These are phyloP conservation scores for Aquanectria penicillioides DNA, from an alignment of 2,329 filamentous ascomycete genomes.

Conservation along the genomic window DNA sequence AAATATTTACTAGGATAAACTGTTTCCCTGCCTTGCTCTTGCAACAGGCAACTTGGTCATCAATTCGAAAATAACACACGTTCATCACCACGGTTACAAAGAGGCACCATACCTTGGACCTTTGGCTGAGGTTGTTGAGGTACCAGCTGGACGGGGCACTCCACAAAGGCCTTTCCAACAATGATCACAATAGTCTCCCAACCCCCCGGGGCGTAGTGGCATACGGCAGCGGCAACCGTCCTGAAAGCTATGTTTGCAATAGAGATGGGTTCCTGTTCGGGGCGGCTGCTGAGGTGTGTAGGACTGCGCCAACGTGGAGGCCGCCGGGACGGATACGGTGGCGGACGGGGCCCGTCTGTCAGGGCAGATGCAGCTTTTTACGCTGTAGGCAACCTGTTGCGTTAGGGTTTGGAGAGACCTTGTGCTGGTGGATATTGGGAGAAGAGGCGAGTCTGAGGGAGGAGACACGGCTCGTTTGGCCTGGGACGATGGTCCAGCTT, in stretches of 20 bases:
- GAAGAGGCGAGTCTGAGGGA: background rate
- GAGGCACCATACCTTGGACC: too few species aligned
- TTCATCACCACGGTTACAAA: too few species aligned
- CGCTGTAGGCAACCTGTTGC: background rate
- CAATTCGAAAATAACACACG: too few species aligned
- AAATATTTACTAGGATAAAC: too few species aligned
- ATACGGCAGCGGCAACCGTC: conserved; percentile 30
- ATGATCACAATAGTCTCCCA: conserved; percentile 36
- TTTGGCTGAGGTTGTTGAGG: conserved; percentile 12
- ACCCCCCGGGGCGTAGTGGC: conserved; percentile 13
- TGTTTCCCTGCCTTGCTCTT: too few species aligned
- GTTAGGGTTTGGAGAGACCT: background rate
- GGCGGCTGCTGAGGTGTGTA: conserved; percentile 22
- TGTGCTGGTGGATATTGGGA: background rate
- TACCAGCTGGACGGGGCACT: conserved; percentile 27
- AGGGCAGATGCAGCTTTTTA: background rate
- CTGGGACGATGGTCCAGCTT: too few species aligned
- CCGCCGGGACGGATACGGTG: conserved; percentile 1
- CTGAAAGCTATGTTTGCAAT: conserved; percentile 33
- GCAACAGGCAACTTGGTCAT: too few species aligned
- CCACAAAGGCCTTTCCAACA: conserved; percentile 37
- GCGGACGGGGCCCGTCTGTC: background rate
- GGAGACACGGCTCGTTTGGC: too few species aligned
- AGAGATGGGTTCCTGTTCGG: conserved; percentile 30
- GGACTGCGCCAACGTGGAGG: background rate